phyloP scores from a whole-genome alignment of 192 early-diverging fungal species.

The Mortierella claussenii region DNA sequence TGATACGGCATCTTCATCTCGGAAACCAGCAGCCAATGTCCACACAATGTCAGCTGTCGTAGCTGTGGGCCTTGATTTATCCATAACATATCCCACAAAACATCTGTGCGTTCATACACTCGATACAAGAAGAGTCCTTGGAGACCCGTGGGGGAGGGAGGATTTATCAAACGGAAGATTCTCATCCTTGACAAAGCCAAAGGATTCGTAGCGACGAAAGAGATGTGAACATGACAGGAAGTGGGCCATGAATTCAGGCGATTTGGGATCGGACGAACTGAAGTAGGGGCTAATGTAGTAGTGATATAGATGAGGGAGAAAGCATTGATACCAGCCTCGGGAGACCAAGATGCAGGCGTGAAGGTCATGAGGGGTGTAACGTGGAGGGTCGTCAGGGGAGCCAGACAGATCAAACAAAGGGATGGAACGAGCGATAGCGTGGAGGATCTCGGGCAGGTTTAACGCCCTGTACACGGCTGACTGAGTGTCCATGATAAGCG shows the following conservation, averaged over 20 bases:
- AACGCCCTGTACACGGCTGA: conserved; percentile 5
- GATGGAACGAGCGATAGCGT: conserved; percentile 1
- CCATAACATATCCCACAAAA: neutral
- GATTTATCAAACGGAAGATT: neutral
- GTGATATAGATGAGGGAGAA: conserved; percentile 15
- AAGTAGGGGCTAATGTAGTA: neutral
- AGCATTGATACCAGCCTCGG: conserved; percentile 19
- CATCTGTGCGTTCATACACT: neutral
- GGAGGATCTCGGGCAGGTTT: conserved; percentile 17
- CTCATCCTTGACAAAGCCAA: neutral
- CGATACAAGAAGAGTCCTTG: neutral
- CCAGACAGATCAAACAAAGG: neutral
- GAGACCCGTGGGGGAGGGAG: neutral
- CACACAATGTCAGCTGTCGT: neutral
- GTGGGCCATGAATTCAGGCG: neutral
- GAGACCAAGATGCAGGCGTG: conserved; percentile 17
- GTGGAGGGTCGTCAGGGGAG: neutral
- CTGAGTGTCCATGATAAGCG: too few species aligned
- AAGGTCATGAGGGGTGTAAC: neutral
- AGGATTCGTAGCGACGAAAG: neutral
- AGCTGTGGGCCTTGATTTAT: conserved; percentile 6
- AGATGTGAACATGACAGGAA: neutral
- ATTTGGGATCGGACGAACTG: neutral
- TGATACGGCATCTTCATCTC: neutral
- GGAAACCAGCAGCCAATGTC: neutral